Conservation (phyloP, 495 filamentous ascomycete genomes). For the Bombardia bombarda region DNA sequence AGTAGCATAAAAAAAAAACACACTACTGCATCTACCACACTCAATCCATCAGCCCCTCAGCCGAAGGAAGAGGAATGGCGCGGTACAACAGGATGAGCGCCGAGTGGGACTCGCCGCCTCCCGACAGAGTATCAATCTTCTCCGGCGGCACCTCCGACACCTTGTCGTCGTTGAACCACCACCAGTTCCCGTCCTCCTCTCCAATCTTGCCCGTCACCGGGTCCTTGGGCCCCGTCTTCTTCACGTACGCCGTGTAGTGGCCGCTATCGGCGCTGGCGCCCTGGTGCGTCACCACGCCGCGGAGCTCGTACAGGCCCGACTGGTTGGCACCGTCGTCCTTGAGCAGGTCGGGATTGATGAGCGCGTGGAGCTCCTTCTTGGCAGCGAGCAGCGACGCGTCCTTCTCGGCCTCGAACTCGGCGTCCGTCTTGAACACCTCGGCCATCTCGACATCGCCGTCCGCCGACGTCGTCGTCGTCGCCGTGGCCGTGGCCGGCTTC, state of each 20-base stretch:
- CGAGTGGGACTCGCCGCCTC: slow-evolving; percentile 94
- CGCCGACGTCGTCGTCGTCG: slow-evolving; percentile 17
- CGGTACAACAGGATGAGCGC: slow-evolving; percentile 89
- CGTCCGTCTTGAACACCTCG: slow-evolving; percentile 82
- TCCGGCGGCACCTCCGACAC: slow-evolving; percentile 86
- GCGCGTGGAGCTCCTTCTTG: slow-evolving; percentile 74
- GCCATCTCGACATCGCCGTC: slow-evolving; percentile 65
- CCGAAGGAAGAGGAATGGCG: slow-evolving; percentile 57
- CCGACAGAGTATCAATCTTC: slow-evolving; percentile 82
- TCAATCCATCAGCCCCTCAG: slow-evolving; percentile 29
- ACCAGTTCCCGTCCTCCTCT: slow-evolving; percentile 90
- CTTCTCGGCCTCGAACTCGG: slow-evolving; percentile 79
- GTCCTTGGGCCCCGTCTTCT: slow-evolving; percentile 68
- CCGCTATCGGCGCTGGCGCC: slow-evolving; percentile 94
- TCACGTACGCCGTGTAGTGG: slow-evolving; percentile 96
- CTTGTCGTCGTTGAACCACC: slow-evolving; percentile 99
- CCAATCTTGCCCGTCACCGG: slow-evolving; percentile 59
- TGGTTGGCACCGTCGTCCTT: slow-evolving; percentile 79
- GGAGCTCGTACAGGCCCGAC: slow-evolving; percentile 88
- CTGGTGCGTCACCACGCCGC: slow-evolving; percentile 95
- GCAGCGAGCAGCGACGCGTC: slow-evolving; percentile 60
- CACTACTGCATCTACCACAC: too few species aligned
- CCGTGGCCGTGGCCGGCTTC: slow-evolving; percentile 20
- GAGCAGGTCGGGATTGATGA: slow-evolving; percentile 63
- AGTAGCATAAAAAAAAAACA: too few species aligned